These are phyloP conservation scores for Neodidymelliopsis sp. DNA, from an alignment of 2,329 filamentous ascomycete species.

Conservation along the genomic window DNA sequence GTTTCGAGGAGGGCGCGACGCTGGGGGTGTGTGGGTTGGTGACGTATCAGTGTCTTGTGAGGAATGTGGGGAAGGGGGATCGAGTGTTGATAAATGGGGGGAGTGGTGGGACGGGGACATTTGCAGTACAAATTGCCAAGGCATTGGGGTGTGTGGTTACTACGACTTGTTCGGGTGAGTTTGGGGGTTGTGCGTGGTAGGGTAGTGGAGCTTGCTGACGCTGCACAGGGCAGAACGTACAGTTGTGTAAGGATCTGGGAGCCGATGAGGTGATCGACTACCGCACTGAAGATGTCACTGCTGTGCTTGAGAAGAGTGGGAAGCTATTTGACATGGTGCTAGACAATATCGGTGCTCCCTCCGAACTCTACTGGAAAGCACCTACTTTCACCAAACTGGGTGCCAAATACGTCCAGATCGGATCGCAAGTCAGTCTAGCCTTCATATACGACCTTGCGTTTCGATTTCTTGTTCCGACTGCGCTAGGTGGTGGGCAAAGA, in stretches of 20 bases:
- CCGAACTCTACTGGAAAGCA: constrained; percentile 29
- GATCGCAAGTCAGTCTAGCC: constrained; percentile 24
- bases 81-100: constrained; percentile 70
- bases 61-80: constrained; percentile 44
- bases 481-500: constrained; percentile 58
- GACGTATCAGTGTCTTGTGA: constrained; percentile 29
- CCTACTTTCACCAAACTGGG: constrained; percentile 22
- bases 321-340: constrained; percentile 61
- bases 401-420: constrained; percentile 32
- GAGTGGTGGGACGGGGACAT: constrained; percentile 66
- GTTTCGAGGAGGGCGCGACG: constrained; percentile 24
- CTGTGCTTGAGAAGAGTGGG: constrained; percentile 53
- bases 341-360: constrained; percentile 60
- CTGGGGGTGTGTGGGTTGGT: constrained; percentile 32
- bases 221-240: constrained; percentile 56
- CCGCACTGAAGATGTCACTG: constrained; percentile 53
- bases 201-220: not conserved
- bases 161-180: constrained; percentile 60
- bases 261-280: constrained; percentile 71
- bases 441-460: constrained; percentile 27
- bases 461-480: constrained; percentile 35
- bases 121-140: constrained; percentile 69
- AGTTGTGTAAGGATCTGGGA: constrained; percentile 63
- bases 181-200: not conserved
- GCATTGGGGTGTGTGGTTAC: constrained; percentile 64